These are phyloP conservation scores for Fagopyrum homotropicum DNA, from an alignment of 148 eudicot genomes.

Conservation along the genomic window DNA sequence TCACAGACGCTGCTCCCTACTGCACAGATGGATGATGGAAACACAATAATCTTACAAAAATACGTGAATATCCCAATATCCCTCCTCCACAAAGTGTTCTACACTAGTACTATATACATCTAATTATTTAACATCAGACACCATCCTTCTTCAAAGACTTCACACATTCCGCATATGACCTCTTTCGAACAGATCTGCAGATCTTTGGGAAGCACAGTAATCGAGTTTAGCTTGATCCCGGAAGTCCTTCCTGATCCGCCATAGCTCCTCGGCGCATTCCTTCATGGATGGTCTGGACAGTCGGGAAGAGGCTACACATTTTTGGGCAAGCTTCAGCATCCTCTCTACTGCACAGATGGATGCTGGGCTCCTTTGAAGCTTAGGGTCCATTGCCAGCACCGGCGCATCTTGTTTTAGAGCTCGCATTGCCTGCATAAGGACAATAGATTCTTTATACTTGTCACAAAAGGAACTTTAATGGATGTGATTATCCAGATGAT, in stretches of 20 bases:
- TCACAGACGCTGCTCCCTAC: too few relatives aligned
- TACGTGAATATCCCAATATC: too few relatives aligned
- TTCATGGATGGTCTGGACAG: slow-evolving; percentile 58
- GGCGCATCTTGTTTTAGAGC: slow-evolving; percentile 40
- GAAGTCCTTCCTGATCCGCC: slow-evolving; percentile 45
- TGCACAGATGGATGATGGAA: too few relatives aligned
- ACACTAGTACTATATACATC: too few relatives aligned
- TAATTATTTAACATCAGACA: too few relatives aligned
- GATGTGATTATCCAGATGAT: neutral
- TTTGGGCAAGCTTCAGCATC: slow-evolving; percentile 43
- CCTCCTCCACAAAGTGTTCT: too few relatives aligned
- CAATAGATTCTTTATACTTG: neutral
- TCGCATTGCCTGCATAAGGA: slow-evolving; percentile 37
- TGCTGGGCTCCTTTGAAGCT: slow-evolving; percentile 44
- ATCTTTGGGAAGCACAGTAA: slow-evolving; percentile 13
- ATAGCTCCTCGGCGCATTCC: slow-evolving; percentile 52
- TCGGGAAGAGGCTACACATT: slow-evolving; percentile 44
- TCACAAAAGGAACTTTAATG: neutral
- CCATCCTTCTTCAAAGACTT: neutral
- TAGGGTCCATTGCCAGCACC: slow-evolving; percentile 63
- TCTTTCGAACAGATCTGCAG: neutral
- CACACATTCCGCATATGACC: neutral
- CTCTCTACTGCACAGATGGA: slow-evolving; percentile 42
- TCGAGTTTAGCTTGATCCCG: slow-evolving; percentile 19
- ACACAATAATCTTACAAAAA: too few relatives aligned